These are phyloP conservation scores for Scutellaria galericulata DNA, from an alignment of 257 asterid species.

Conservation along the genomic window DNA sequence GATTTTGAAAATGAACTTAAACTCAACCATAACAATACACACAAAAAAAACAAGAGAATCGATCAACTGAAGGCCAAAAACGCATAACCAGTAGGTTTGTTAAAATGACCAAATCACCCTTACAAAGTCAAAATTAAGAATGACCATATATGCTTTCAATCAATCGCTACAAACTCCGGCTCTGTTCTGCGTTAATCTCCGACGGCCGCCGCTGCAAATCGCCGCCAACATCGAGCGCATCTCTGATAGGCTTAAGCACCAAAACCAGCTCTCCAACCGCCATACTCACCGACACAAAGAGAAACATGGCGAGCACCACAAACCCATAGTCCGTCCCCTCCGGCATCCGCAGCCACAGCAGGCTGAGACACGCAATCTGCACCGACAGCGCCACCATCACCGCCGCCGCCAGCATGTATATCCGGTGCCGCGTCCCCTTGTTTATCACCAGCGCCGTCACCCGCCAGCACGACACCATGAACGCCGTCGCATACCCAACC, in stretches of 20 bases:
- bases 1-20: too few species aligned
- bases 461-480: conserved; percentile 68
- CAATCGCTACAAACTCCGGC: conserved; percentile 2
- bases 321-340: conserved; percentile 43
- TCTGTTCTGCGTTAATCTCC: background rate
- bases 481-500: conserved; percentile 51
- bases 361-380: conserved; percentile 59
- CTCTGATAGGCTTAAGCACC: conserved; percentile 69
- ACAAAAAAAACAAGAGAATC: background rate
- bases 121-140: background rate
- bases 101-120: conserved; percentile 29
- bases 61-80: too few species aligned
- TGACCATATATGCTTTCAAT: conserved; percentile 20
- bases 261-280: conserved; percentile 61
- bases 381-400: conserved; percentile 65
- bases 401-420: conserved; percentile 53
- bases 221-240: conserved; percentile 58
- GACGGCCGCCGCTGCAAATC: conserved; percentile 28
- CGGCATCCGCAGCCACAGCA: conserved; percentile 62
- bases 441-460: conserved; percentile 68
- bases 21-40: too few species aligned
- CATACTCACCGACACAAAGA: conserved; percentile 52
- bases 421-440: conserved; percentile 60
- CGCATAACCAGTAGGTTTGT: too few species aligned
- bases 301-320: conserved; percentile 53